phyloP scores from a whole-genome alignment of 2,329 filamentous ascomycete species.

The Hymenoscyphus albidus region DNA sequence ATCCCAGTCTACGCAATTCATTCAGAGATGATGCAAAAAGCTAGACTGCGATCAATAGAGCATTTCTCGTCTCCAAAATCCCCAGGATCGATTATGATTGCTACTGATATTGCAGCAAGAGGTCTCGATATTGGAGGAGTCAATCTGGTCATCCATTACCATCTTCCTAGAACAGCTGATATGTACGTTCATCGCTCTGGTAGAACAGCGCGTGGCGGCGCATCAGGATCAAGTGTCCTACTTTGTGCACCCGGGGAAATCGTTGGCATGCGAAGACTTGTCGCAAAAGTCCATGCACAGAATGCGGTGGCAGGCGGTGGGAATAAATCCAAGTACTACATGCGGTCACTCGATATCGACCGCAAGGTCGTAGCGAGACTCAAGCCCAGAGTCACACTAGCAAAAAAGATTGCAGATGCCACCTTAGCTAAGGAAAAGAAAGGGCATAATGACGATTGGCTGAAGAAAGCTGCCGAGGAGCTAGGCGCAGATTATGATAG shows the following conservation, averaged over 20 bases:
- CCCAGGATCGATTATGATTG: slow-evolving; percentile 67
- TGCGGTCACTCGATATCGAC: slow-evolving; percentile 80
- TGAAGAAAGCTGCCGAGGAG: slow-evolving; percentile 81
- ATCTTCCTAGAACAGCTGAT: slow-evolving; percentile 86
- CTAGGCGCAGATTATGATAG: slow-evolving; percentile 91
- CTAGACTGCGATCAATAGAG: slow-evolving; percentile 87
- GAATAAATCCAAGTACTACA: slow-evolving; percentile 58
- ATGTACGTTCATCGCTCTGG: slow-evolving; percentile 95
- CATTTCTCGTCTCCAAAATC: slow-evolving; percentile 68
- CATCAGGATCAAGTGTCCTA: slow-evolving; percentile 75
- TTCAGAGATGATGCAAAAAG: slow-evolving; percentile 94
- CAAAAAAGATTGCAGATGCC: slow-evolving; percentile 85
- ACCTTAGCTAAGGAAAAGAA: slow-evolving; percentile 83
- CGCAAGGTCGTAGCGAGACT: slow-evolving; percentile 72
- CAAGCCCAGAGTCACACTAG: slow-evolving; percentile 70
- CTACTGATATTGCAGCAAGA: slow-evolving; percentile 89
- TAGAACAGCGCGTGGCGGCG: slow-evolving; percentile 80
- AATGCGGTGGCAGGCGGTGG: slow-evolving; percentile 39
- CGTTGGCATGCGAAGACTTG: slow-evolving; percentile 73
- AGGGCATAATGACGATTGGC: slow-evolving; percentile 77
- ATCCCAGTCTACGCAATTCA: slow-evolving; percentile 76
- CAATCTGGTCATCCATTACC: slow-evolving; percentile 90
- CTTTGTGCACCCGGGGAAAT: slow-evolving; percentile 92
- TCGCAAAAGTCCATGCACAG: slow-evolving; percentile 79
- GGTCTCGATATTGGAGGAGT: slow-evolving; percentile 91